Evolutionary conservation across 345 rosid species (phyloP).

Genomic region (Sonneratia caseolaris): DNA sequence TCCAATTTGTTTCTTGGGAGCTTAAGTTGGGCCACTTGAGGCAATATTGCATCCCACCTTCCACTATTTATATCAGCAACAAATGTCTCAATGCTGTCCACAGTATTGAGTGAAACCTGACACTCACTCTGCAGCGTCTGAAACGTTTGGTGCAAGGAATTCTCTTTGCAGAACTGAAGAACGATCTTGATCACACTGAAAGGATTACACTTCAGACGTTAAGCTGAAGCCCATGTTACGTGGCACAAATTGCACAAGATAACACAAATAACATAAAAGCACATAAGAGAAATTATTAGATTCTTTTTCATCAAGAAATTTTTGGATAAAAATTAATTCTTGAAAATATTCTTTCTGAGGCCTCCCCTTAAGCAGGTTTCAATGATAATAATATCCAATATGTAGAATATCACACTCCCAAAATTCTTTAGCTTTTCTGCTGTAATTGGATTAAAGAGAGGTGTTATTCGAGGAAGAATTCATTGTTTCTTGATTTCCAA

Average conservation of each 20-base stretch:
- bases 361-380: no score
- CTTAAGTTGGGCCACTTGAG: constrained; percentile 92
- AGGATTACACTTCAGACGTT: background rate
- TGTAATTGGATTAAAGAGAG: background rate
- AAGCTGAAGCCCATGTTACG: background rate
- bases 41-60: constrained; percentile 86
- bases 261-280: no score
- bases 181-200: constrained; percentile 90
- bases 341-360: no score
- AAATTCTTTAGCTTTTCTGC: background rate
- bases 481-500: background rate
- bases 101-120: constrained; percentile 87
- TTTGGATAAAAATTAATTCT: no score
- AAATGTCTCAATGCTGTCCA: constrained; percentile 90
- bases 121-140: constrained; percentile 91
- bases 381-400: background rate
- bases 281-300: no score
- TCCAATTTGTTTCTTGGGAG: constrained; percentile 84
- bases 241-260: background rate
- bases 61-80: constrained; percentile 82
- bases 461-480: background rate
- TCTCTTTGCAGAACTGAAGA: constrained; percentile 97
- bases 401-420: background rate
- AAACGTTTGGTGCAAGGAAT: constrained; percentile 85
- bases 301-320: no score